These are phyloP conservation scores for Coprinopsis strossmayeri DNA, from an alignment of 768 basidiomycete genomes.

Conservation along the genomic window DNA sequence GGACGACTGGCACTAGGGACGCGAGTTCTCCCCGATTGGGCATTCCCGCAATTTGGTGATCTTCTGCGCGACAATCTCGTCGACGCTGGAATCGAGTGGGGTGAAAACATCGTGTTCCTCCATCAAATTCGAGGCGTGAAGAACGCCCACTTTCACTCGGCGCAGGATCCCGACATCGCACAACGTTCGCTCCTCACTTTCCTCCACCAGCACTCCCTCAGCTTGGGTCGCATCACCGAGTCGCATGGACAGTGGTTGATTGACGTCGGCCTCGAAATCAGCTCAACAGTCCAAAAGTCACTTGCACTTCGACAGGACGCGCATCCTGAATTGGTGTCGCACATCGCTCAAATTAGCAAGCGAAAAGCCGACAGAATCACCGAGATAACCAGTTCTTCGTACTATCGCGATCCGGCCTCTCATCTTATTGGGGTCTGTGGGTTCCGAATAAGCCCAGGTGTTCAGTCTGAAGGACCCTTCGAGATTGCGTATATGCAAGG, in stretches of 20 bases:
- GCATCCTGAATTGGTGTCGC: conserved; percentile 5
- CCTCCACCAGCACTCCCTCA: background rate
- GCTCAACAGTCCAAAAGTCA: too few species aligned
- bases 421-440: conserved; percentile 14
- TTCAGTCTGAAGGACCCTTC: conserved; percentile 6
- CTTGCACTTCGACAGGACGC: conserved; percentile 10
- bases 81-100: conserved; percentile 1
- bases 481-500: conserved; percentile 12
- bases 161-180: background rate
- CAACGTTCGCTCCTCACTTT: background rate
- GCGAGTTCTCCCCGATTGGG: background rate
- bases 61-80: background rate
- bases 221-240: background rate
- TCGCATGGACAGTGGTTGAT: conserved; percentile 15
- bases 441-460: conserved; percentile 11
- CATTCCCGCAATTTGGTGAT: background rate
- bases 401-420: conserved; percentile 11
- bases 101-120: conserved; percentile 5
- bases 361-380: background rate
- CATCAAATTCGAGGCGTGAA: conserved; percentile 12
- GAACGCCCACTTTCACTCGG: conserved; percentile 5
- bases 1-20: background rate
- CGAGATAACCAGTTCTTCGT: background rate
- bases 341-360: background rate
- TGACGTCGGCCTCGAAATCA: conserved; percentile 18